phyloP scores from a whole-genome alignment of 1,139 yeast genomes.

The Debaryomycetaceae sp. region DNA sequence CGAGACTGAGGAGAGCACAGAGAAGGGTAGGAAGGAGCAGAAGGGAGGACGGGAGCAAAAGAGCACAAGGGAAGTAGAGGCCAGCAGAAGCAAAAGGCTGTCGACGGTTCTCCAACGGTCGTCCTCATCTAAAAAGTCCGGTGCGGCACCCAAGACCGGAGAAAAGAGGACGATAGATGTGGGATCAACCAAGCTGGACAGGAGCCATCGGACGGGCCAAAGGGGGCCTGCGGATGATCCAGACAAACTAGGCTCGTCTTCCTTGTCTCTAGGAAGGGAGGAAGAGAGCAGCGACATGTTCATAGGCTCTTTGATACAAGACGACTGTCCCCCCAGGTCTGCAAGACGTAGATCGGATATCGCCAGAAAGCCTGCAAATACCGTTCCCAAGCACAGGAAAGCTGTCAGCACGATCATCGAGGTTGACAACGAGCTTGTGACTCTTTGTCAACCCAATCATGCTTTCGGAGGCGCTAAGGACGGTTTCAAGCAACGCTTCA shows the following conservation, averaged over 20 bases:
- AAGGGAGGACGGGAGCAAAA: too few relatives aligned
- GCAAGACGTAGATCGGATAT: background rate
- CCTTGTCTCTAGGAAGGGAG: background rate
- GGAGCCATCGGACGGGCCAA: too few relatives aligned
- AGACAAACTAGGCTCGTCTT: too few relatives aligned
- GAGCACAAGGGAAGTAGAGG: too few relatives aligned
- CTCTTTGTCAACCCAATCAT: background rate
- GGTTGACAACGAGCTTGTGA: background rate
- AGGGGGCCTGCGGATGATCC: too few relatives aligned
- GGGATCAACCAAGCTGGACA: too few relatives aligned
- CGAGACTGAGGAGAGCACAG: background rate
- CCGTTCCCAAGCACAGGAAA: background rate
- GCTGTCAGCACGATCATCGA: background rate
- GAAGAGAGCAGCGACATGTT: background rate
- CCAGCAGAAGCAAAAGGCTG: too few relatives aligned
- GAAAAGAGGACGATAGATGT: too few relatives aligned
- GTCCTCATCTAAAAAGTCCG: too few relatives aligned
- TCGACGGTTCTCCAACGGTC: too few relatives aligned
- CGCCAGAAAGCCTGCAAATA: background rate
- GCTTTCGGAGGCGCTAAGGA: background rate
- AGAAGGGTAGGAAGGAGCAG: background rate
- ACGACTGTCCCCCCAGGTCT: background rate
- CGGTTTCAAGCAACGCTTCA: too few relatives aligned
- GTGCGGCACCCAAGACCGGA: too few relatives aligned
- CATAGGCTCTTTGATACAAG: background rate